These are phyloP conservation scores for Claviceps sp. DNA, from an alignment of 2,329 filamentous ascomycete species.

Conservation along the genomic window DNA sequence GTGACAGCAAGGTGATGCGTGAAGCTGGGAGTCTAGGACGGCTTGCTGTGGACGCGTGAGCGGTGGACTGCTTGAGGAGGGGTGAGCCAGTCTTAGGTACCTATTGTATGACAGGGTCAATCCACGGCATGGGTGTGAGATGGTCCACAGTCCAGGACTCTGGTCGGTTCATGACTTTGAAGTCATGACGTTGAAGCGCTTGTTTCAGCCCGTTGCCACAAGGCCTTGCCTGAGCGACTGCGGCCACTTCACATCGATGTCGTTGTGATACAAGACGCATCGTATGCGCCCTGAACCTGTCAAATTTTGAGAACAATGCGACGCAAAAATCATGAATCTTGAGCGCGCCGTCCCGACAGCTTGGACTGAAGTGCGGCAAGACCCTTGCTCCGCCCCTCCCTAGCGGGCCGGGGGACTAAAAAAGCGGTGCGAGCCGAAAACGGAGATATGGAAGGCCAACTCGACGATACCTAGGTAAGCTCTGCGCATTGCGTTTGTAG, in stretches of 20 bases:
- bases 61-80: conserved; percentile 5
- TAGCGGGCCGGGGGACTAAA: conserved; percentile 12
- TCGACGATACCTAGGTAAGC: not conserved
- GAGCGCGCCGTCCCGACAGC: conserved; percentile 7
- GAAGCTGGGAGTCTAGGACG: not conserved
- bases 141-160: not conserved
- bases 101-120: conserved; percentile 2
- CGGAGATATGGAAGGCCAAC: conserved; percentile 9
- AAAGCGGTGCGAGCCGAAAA: conserved; percentile 25
- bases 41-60: conserved; percentile 5
- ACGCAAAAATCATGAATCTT: not conserved
- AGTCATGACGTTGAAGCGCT: not conserved
- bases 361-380: conserved; percentile 11
- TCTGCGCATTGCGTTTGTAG: not conserved
- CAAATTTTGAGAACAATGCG: not conserved
- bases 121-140: not conserved
- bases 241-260: not conserved
- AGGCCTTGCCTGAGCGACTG: not conserved
- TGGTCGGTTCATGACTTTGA: not conserved
- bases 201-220: not conserved
- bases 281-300: not conserved
- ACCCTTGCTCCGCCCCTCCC: conserved; percentile 12
- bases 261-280: not conserved
- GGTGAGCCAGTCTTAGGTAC: not conserved
- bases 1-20: conserved; percentile 5